Conservation (phyloP, 208 protist genomes). For the Porcisia hertigi region DNA sequence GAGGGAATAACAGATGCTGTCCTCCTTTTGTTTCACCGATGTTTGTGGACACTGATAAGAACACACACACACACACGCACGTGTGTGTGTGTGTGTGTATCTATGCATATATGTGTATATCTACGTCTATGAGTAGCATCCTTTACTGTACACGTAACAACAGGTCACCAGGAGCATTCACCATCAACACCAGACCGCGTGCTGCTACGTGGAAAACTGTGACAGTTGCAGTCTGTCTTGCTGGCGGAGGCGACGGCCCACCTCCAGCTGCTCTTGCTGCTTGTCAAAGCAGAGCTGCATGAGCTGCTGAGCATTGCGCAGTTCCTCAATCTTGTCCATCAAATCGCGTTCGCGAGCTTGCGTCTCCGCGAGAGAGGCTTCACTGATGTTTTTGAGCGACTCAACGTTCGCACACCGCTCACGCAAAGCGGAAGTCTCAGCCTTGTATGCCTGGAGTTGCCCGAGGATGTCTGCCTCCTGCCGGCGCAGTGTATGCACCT, state of each 20-base stretch:
- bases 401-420: slow-evolving; percentile 86
- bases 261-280: slow-evolving; percentile 87
- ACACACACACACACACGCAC: neutral
- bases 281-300: slow-evolving; percentile 92
- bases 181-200: neutral
- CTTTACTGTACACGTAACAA: slow-evolving; percentile 1
- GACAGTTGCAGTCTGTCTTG: slow-evolving; percentile 22
- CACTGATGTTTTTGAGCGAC: slow-evolving; percentile 80
- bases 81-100: neutral
- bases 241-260: slow-evolving; percentile 67
- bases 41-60: neutral
- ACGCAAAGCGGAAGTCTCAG: slow-evolving; percentile 66
- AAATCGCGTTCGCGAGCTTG: slow-evolving; percentile 71
- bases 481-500: slow-evolving; percentile 49
- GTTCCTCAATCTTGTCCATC: slow-evolving; percentile 77
- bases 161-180: neutral
- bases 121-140: neutral
- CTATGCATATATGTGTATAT: neutral
- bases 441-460: slow-evolving; percentile 61
- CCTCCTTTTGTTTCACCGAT: neutral
- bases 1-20: neutral
- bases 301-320: slow-evolving; percentile 76
- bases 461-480: slow-evolving; percentile 51
- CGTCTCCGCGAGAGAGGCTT: slow-evolving; percentile 63
- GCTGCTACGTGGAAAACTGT: slow-evolving; percentile 8